phyloP scores from a whole-genome alignment of 306 rosid genomes.

The Quercus rubra region DNA sequence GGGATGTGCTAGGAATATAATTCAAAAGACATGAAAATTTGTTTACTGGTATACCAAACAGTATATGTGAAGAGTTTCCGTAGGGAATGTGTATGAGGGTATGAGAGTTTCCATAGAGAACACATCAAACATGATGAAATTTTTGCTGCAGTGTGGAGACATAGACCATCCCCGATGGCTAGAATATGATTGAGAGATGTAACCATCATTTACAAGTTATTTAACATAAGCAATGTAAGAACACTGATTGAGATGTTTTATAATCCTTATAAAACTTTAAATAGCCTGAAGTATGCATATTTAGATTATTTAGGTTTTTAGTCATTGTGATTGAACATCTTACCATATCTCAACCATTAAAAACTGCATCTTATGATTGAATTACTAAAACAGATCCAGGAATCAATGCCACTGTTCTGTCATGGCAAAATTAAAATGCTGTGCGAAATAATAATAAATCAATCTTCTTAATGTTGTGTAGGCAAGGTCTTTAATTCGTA shows the following conservation, averaged over 20 bases:
- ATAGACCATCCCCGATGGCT: no score
- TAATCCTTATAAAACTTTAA: no score
- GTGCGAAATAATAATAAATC: neutral
- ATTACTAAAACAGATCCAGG: neutral
- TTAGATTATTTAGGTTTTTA: no score
- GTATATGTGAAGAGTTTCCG: neutral
- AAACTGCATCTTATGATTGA: neutral
- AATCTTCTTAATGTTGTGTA: constrained; percentile 26
- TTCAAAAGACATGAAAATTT: neutral
- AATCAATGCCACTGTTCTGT: neutral
- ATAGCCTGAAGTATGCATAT: no score
- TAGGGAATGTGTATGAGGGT: no score
- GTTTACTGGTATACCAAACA: neutral
- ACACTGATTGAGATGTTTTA: no score
- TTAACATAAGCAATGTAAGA: no score
- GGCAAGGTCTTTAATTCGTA: constrained; percentile 74
- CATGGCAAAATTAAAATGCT: neutral
- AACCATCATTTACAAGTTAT: no score
- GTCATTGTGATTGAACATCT: neutral
- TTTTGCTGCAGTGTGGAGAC: no score
- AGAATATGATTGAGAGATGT: no score
- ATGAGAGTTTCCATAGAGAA: no score
- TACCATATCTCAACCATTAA: neutral
- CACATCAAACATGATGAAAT: no score
- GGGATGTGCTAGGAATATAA: neutral